These are phyloP conservation scores for Geotrichum fermentans DNA, from an alignment of 1,139 yeast genomes.

Conservation along the genomic window DNA sequence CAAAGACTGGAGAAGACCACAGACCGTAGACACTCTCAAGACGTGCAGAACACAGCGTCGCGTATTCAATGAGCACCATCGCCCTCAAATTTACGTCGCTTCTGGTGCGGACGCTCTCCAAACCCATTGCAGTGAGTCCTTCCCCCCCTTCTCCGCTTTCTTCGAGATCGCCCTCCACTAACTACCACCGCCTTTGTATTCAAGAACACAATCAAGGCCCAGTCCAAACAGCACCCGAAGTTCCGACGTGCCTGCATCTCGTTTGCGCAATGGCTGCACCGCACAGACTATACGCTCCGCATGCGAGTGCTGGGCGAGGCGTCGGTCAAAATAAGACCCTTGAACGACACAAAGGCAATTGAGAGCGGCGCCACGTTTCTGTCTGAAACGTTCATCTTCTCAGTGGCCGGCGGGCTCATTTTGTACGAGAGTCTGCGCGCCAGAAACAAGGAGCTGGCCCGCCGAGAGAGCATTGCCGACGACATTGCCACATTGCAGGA, in stretches of 20 bases:
- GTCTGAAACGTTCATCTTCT: conserved; percentile 70
- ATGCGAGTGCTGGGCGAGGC: conserved; percentile 60
- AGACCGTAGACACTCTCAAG: too few relatives aligned
- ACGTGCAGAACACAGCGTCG: too few relatives aligned
- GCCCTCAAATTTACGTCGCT: conserved; percentile 75
- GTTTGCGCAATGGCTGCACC: conserved; percentile 71
- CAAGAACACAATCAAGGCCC: conserved; percentile 57
- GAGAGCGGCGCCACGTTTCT: conserved; percentile 78
- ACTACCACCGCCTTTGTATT: background rate
- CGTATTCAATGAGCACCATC: conserved; percentile 40
- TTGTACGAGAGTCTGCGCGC: conserved; percentile 68
- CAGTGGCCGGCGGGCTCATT: conserved; percentile 76
- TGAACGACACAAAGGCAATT: conserved; percentile 79
- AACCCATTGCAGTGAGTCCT: conserved; percentile 64
- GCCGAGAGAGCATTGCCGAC: conserved; percentile 62
- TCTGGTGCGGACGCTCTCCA: conserved; percentile 70
- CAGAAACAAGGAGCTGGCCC: conserved; percentile 56
- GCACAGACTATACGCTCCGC: conserved; percentile 58
- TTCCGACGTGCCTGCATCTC: conserved; percentile 60
- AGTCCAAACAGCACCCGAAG: conserved; percentile 68
- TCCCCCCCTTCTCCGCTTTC: background rate
- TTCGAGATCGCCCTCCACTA: background rate
- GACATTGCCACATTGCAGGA: conserved; percentile 65
- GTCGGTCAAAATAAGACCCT: conserved; percentile 58
- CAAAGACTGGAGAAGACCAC: too few relatives aligned